A percentile compares a stretch with the other conserved stretches of the same genome.
Conservation (phyloP, 495 filamentous ascomycete species). For the Xylaria intraflava region DNA sequence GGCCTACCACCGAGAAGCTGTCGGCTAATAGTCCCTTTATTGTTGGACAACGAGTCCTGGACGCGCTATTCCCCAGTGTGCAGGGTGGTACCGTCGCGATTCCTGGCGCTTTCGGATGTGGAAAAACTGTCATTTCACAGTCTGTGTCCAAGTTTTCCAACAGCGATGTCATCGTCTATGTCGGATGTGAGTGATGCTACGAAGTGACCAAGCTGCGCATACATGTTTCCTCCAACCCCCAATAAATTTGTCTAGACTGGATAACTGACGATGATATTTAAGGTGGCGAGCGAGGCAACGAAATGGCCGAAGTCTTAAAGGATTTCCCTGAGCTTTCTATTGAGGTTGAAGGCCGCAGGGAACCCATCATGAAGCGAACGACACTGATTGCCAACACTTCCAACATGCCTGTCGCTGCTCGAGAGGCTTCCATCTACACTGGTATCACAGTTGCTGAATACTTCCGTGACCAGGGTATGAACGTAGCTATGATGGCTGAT, state of each 20-base stretch:
- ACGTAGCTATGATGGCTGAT: conserved; percentile 99
- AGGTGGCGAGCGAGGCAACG: conserved; percentile 88
- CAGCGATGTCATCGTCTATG: conserved; percentile 97
- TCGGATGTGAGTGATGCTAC: conserved; percentile 59
- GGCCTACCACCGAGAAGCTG: conserved; percentile 83
- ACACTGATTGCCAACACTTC: conserved; percentile 98
- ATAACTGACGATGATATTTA: background rate
- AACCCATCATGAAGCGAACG: conserved; percentile 99
- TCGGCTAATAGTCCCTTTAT: conserved; percentile 83
- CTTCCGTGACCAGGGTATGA: conserved; percentile 96
- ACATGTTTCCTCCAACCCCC: background rate
- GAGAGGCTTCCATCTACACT: conserved; percentile 98
- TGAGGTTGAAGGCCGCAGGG: conserved; percentile 81
- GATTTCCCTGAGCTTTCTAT: conserved; percentile 98
- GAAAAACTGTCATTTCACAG: conserved; percentile 98
- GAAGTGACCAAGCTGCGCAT: background rate
- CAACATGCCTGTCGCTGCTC: conserved; percentile 98
- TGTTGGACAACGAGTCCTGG: conserved; percentile 92
- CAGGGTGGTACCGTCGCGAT: conserved; percentile 97
- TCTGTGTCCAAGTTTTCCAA: conserved; percentile 99
- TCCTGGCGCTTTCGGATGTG: conserved; percentile 96
- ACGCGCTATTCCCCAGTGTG: conserved; percentile 95
- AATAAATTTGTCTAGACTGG: background rate
- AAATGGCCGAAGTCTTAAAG: conserved; percentile 99
- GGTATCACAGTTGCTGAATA: conserved; percentile 98